Evolutionary conservation across 2,329 filamentous ascomycete species (phyloP).

Genomic region (Trichoderma atroviride): DNA sequence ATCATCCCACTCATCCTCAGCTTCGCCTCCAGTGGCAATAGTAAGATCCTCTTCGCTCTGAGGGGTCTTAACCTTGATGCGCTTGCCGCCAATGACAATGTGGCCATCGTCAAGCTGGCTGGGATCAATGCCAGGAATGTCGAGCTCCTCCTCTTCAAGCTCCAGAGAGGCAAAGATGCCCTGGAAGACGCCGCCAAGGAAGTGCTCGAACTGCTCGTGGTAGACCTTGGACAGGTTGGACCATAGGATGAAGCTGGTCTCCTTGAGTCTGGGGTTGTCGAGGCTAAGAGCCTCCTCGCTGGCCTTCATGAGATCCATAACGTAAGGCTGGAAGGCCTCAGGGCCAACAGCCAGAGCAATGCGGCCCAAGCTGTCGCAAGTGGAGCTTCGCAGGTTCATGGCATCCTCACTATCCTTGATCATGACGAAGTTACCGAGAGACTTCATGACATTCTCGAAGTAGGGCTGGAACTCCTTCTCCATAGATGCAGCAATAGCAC

Average conservation of each 20-base stretch:
- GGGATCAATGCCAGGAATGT: constrained; percentile 63
- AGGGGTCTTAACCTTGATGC: constrained; percentile 71
- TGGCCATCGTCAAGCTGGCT: constrained; percentile 72
- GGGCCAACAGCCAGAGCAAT: constrained; percentile 88
- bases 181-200: constrained; percentile 76
- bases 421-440: constrained; percentile 79
- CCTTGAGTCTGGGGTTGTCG: constrained; percentile 86
- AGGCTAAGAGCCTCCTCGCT: constrained; percentile 89
- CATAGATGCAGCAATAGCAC: constrained; percentile 85
- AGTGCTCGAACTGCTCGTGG: constrained; percentile 77
- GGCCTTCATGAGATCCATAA: constrained; percentile 85
- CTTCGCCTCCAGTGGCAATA: constrained; percentile 56
- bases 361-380: constrained; percentile 90
- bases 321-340: constrained; percentile 86
- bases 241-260: constrained; percentile 98
- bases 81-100: constrained; percentile 78
- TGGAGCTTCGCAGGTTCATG: constrained; percentile 83
- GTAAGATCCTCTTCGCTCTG: constrained; percentile 59
- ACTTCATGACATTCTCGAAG: constrained; percentile 87
- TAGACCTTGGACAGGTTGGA: constrained; percentile 93
- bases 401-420: constrained; percentile 91
- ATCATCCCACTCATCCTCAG: constrained; percentile 55
- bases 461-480: constrained; percentile 85
- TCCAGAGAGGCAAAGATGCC: constrained; percentile 83
- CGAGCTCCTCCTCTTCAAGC: constrained; percentile 84